Evolutionary conservation across 1,284 basidiomycete genomes (phyloP).

Genomic region (Neolentinus lepideus): DNA sequence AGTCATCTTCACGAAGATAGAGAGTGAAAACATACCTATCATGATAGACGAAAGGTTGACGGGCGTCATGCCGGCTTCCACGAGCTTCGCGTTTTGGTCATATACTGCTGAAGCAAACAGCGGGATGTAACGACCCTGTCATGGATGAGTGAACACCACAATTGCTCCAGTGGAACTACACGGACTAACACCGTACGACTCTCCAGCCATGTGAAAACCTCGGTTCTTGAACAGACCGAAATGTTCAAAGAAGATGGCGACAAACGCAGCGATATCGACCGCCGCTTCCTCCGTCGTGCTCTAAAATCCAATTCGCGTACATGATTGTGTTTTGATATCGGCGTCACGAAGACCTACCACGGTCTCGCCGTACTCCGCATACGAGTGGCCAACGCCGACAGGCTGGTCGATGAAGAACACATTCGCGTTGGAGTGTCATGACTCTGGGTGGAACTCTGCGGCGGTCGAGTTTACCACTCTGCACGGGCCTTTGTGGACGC

Average conservation of each 20-base stretch:
- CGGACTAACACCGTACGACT: conserved; percentile 57
- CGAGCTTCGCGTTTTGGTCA: conserved; percentile 65
- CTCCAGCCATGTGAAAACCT: conserved; percentile 66
- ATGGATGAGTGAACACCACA: background rate
- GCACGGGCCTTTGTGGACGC: conserved; percentile 36
- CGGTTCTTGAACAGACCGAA: conserved; percentile 63
- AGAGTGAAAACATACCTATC: conserved; percentile 50
- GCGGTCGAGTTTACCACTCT: conserved; percentile 36
- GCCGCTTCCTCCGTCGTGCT: conserved; percentile 62
- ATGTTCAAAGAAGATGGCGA: conserved; percentile 68
- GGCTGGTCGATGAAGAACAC: conserved; percentile 59
- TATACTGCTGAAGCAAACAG: conserved; percentile 76
- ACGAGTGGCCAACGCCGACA: conserved; percentile 54
- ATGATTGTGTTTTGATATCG: background rate
- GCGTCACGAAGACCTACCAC: conserved; percentile 32
- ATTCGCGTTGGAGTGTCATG: conserved; percentile 62
- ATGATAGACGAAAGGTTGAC: conserved; percentile 77
- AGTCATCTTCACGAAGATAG: background rate
- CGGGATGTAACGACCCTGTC: conserved; percentile 76
- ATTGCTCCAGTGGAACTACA: background rate
- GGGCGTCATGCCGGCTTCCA: conserved; percentile 54
- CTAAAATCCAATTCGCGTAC: conserved; percentile 17
- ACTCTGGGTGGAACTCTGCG: conserved; percentile 48
- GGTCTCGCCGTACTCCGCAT: conserved; percentile 59
- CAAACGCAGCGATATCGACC: conserved; percentile 60